Percentiles rank a stretch among this genome's conserved stretches.
Evolutionary conservation across 495 filamentous ascomycete species (phyloP).

Genomic region (Bryoglossum gracile): DNA sequence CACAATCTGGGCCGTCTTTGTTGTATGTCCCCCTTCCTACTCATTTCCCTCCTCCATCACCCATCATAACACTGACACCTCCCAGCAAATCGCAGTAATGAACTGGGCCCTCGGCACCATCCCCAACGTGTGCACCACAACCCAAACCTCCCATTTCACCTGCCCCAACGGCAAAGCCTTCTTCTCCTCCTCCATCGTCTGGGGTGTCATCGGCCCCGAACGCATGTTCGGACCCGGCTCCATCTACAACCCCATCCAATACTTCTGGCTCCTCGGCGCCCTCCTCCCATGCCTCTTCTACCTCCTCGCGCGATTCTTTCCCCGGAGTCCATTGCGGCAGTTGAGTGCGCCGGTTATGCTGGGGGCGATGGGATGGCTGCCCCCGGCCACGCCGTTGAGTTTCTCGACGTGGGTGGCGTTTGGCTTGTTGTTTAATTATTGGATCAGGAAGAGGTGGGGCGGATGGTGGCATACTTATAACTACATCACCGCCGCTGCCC

Average conservation of each 20-base stretch:
- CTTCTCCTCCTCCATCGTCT: conserved; percentile 61
- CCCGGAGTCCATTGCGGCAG: conserved; percentile 28
- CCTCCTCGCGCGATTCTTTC: conserved; percentile 9
- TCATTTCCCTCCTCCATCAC: too few species aligned
- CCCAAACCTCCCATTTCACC: conserved; percentile 54
- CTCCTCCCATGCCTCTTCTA: conserved; percentile 49
- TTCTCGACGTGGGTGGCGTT: conserved; percentile 50
- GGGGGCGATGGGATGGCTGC: conserved; percentile 55
- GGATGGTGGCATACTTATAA: conserved; percentile 71
- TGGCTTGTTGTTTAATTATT: conserved; percentile 48
- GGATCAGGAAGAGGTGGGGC: conserved; percentile 47
- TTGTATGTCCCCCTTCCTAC: too few species aligned
- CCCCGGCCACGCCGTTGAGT: conserved; percentile 59
- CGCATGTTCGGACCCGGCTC: conserved; percentile 58
- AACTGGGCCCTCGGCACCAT: conserved; percentile 58
- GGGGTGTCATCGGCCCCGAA: conserved; percentile 59
- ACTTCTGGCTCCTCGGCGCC: conserved; percentile 58
- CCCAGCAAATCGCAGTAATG: conserved; percentile 55
- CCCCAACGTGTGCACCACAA: conserved; percentile 49
- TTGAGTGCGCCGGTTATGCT: conserved; percentile 59
- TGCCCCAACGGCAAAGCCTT: conserved; percentile 63
- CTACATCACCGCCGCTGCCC: conserved; percentile 66
- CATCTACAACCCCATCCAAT: conserved; percentile 56
- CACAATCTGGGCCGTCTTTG: conserved; percentile 55
- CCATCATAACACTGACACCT: too few species aligned